A percentile compares a stretch with the other conserved stretches of the same genome.
Evolutionary conservation across 768 basidiomycete species (phyloP).

Genomic region (Pluteus cervinus): DNA sequence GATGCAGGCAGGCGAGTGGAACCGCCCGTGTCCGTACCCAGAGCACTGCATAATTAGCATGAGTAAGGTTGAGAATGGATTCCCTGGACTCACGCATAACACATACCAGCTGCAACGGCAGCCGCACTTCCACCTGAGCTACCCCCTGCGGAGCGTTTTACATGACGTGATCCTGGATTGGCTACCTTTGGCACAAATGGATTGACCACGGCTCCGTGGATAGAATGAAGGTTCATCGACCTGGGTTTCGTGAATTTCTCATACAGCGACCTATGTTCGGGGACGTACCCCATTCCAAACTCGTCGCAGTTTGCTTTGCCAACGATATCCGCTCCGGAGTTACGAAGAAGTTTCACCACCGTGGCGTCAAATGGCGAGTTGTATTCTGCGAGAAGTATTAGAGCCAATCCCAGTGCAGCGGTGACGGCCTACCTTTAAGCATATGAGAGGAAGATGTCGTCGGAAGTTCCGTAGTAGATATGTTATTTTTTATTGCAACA

Average conservation of each 20-base stretch:
- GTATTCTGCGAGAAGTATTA: constrained; percentile 44
- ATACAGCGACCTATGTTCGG: neutral
- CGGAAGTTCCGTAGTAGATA: constrained; percentile 58
- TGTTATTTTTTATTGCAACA: constrained; percentile 84
- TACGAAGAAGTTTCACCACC: constrained; percentile 57
- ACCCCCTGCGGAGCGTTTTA: constrained; percentile 74
- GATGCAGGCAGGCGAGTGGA: constrained; percentile 91
- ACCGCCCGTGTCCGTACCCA: constrained; percentile 95
- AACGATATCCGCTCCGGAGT: constrained; percentile 62
- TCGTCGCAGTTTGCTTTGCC: constrained; percentile 97
- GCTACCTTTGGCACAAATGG: constrained; percentile 33
- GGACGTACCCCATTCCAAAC: constrained; percentile 92
- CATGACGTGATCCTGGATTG: constrained; percentile 18
- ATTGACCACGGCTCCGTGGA: constrained; percentile 77
- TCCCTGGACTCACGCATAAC: constrained; percentile 61
- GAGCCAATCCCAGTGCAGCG: neutral
- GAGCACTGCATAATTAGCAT: constrained; percentile 45
- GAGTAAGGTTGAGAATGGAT: constrained; percentile 3
- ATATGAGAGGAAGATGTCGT: constrained; percentile 77
- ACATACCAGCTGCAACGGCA: constrained; percentile 81
- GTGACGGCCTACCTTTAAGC: constrained; percentile 43
- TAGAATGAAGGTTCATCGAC: constrained; percentile 70
- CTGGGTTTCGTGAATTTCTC: constrained; percentile 26
- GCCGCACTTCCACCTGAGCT: constrained; percentile 96
- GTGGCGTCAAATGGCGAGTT: constrained; percentile 83